A percentile compares a stretch with the other conserved stretches of the same genome.
These are phyloP conservation scores for Uronychia binucleata DNA, from an alignment of 73 alveolate genomes.

Conservation along the genomic window DNA sequence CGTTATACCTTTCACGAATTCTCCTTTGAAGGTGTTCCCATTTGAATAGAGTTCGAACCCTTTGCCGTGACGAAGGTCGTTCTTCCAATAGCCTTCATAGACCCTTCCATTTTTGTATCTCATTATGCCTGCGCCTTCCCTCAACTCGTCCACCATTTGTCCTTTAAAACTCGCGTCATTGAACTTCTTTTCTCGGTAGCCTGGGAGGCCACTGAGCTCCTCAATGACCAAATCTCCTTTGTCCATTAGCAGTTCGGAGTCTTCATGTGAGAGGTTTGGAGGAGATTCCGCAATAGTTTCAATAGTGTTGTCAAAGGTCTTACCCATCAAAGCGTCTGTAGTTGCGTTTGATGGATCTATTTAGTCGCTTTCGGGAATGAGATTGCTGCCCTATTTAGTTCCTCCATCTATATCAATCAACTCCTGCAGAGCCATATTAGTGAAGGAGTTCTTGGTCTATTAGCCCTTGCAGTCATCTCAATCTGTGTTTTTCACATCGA, in stretches of 20 bases:
- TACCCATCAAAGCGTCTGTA: neutral
- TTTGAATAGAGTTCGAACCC: neutral
- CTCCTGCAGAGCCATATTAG: too few species aligned
- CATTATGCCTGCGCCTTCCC: constrained; percentile 4
- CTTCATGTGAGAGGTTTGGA: neutral
- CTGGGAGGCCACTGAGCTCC: neutral
- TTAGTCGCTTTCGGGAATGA: too few species aligned
- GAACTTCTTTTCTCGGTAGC: neutral
- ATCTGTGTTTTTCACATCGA: neutral
- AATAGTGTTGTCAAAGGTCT: neutral
- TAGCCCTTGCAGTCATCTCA: too few species aligned
- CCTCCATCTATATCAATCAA: too few species aligned
- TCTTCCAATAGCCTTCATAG: constrained; percentile 7
- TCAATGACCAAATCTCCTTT: neutral
- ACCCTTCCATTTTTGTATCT: neutral
- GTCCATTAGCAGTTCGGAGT: neutral
- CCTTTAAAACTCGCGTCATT: neutral
- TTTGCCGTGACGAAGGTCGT: constrained; percentile 3
- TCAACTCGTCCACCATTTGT: neutral
- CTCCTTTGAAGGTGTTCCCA: constrained; percentile 3
- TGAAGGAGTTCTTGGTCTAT: too few species aligned
- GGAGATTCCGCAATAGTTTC: neutral
- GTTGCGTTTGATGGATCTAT: too few species aligned
- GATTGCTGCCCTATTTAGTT: too few species aligned
- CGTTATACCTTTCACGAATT: neutral